Base-by-base conservation (phyloP, 106 monocot species). In the Dendrobium huoshanense region DNA sequence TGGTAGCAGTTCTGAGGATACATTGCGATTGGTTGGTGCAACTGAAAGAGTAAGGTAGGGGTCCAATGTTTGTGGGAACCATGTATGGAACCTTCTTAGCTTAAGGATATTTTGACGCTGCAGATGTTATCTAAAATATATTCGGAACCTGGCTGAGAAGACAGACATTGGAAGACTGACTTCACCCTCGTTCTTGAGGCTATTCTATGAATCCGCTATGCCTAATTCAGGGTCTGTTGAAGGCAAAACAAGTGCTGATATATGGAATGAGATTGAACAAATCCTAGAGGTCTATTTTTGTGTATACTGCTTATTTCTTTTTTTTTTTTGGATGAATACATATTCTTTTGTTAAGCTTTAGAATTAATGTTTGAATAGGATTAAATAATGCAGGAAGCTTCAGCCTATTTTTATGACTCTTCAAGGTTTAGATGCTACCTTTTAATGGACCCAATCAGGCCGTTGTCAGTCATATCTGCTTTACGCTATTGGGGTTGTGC, bases 401-500 rank as follows among this genome's bases (percentile, higher is more conserved):
- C 89, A 24, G 44, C 77, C 22, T 90, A 85, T 51, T 90, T 92
- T 64, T 72, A 55, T 43, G 90, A 92, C 77, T 79, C 92, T 65
- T 92, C 88, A 81, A 96, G 85, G 78, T 89, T 96, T 43, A 73
- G 88, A 68, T 96, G 92, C 80, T 94, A 89, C 82, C 82, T 96
- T 77, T 84, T 92, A n/a, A 88, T 94, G 75, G 94, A 96, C 77
- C 87, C 89, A 55, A 89, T 75, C 19, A 85, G 72, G 29, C 37
- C 67, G 25, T 18, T 72, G 29, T 92, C 96, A 24, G 76, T 94
- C 17, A 85, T 55, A 22, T 82, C 89, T 41, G 94, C 94, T 85
- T 78, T 96, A 61, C 85, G 96, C 47, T 96, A 94, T 73, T 96
- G 96, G 94, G 96, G 96, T 79, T 96, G 96, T 85, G 90, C 94